A percentile compares a stretch with the other conserved stretches of the same genome.
Evolutionary conservation across 1,284 basidiomycete species (phyloP).

Genomic region (Trametes hirsuta): DNA sequence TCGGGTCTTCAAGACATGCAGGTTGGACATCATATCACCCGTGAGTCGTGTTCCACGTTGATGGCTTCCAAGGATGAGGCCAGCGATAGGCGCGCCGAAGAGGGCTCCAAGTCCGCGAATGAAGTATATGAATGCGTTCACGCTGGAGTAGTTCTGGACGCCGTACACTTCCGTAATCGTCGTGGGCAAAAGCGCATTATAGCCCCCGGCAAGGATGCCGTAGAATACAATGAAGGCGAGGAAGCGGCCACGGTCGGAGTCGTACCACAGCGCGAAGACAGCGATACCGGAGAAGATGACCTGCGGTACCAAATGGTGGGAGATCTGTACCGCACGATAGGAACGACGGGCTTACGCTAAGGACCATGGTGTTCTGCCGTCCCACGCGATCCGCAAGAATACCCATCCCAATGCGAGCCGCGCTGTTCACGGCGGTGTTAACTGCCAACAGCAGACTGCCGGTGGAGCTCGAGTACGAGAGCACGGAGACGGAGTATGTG

Average conservation of each 20-base stretch:
- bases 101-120: conserved; percentile 45
- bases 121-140: conserved; percentile 46
- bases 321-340: not conserved
- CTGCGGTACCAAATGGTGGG: conserved; percentile 24
- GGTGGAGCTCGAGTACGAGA: conserved; percentile 41
- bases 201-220: conserved; percentile 45
- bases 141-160: conserved; percentile 44
- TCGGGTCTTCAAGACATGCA: conserved; percentile 31
- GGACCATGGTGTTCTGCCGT: conserved; percentile 49
- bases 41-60: conserved; percentile 20
- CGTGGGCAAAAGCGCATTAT: conserved; percentile 47
- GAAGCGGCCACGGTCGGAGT: conserved; percentile 41
- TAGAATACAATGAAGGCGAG: conserved; percentile 44
- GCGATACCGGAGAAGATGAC: conserved; percentile 45
- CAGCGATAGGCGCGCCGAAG: conserved; percentile 46
- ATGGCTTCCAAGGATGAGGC: conserved; percentile 45
- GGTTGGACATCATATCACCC: conserved; percentile 9
- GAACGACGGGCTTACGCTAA: conserved; percentile 35
- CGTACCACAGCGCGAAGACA: conserved; percentile 47
- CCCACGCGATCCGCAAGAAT: conserved; percentile 46
- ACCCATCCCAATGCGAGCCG: conserved; percentile 46
- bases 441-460: conserved; percentile 46
- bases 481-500: conserved; percentile 45
- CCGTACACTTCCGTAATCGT: conserved; percentile 48
- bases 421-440: conserved; percentile 48